Evolutionary conservation across 305 asterid species (phyloP), one percentile per base, ranked within the genome.

Genomic region (Fraxinus dipetala): DNA sequence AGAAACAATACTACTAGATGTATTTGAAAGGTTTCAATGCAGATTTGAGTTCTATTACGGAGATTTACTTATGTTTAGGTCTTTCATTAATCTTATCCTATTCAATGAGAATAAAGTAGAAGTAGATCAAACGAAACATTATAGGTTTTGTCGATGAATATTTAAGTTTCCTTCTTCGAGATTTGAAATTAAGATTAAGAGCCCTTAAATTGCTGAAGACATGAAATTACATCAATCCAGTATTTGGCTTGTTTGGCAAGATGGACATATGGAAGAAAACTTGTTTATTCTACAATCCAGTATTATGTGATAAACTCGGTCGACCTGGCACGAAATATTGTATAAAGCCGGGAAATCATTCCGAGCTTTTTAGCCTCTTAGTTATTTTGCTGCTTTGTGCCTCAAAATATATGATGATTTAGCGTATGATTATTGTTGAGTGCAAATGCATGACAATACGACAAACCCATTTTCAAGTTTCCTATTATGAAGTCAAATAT

Each of bases 61-160:
- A 84, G 84, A 61, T 85, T 83, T 34, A 48, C 81, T 63, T 74
- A n/a, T 30, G 85, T 83, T 83, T 85, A 89, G 89, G 85, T 75
- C 80, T 79, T 87, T 80, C 75, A 81, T 74, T 83, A 85, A 82
- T 83, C 84, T 76, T 77, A 79, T 76, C 48, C 79, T 67, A 51
- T 9, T 84, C 78, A 79, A 83, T 75, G 48, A 76, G 80, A 83
- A 85, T 78, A 82, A 81, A 51, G 77, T 85, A 88, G 91, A 79
- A 79, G 45, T 90, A 85, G 89, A 45, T 77, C 73, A 75, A 79
- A 82, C 84, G 87, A 48, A 80, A 84, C 86, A 75, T 82, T 77
- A 85, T 79, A 78, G 82, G 80, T 82, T 70, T 76, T 77, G 65
- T 80, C 74, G 32, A 14, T 79, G 74, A 75, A 80, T 72, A 28